phyloP scores from a whole-genome alignment of 768 basidiomycete species.

The Trametes coccinea region DNA sequence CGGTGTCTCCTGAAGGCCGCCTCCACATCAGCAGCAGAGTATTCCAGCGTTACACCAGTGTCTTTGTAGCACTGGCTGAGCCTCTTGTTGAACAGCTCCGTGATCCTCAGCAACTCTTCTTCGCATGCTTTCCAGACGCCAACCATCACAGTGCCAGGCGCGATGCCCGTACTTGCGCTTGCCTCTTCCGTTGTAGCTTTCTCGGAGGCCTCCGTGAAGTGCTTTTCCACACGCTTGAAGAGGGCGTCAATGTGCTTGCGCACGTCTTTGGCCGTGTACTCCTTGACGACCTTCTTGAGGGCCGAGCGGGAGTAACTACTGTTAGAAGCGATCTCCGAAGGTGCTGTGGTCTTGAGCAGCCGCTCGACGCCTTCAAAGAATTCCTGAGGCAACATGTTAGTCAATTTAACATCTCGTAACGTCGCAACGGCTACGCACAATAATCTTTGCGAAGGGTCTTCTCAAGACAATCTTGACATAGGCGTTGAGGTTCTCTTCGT shows the following conservation, averaged over 20 bases:
- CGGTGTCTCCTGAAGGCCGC: slow-evolving; percentile 71
- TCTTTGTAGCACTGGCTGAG: slow-evolving; percentile 82
- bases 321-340: slow-evolving; percentile 75
- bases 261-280: slow-evolving; percentile 85
- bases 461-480: slow-evolving; percentile 89
- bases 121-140: slow-evolving; percentile 93
- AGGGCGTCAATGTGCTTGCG: slow-evolving; percentile 85
- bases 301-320: slow-evolving; percentile 72
- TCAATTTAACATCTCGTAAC: not conserved
- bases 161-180: slow-evolving; percentile 49
- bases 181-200: slow-evolving; percentile 55
- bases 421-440: slow-evolving; percentile 52
- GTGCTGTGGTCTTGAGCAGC: slow-evolving; percentile 76
- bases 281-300: slow-evolving; percentile 84
- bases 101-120: slow-evolving; percentile 74
- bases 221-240: slow-evolving; percentile 92
- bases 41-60: slow-evolving; percentile 72
- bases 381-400: slow-evolving; percentile 54
- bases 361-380: slow-evolving; percentile 93
- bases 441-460: slow-evolving; percentile 82
- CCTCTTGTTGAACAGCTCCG: slow-evolving; percentile 63
- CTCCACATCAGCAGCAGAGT: slow-evolving; percentile 72
- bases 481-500: slow-evolving; percentile 84
- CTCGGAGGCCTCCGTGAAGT: slow-evolving; percentile 84
- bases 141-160: slow-evolving; percentile 66